Evolutionary conservation across 2,329 filamentous ascomycete genomes (phyloP), one percentile per base, ranked within the genome.

Genomic region (Neophaeococcomyces aloes): DNA sequence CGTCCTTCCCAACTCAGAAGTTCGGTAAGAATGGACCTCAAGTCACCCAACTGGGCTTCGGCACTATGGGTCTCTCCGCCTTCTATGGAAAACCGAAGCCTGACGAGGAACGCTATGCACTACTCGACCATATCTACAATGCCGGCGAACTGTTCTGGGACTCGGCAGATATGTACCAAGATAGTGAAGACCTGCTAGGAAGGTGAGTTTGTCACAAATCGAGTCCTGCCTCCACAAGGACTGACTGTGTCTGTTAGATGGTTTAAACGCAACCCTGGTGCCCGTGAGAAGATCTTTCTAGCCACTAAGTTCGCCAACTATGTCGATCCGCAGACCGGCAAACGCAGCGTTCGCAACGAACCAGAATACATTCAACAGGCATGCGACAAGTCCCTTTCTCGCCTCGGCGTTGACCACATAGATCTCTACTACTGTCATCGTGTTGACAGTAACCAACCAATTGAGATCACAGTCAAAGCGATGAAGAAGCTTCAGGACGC

Each of bases 21-120:
- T 48, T 60, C 7, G 58, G 58, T 46, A 57, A 56, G 44, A 51
- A 57, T 49, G 59, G 59, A 10, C 59, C 59, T 17, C 45, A 57
- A 43, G 55, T 61, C 31, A 51, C 55, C 1, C 54, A 50, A 10
- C 44, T 60, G 4, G 59, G 55, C 34, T 56, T 48, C 31, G 55
- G 55, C 19, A 29, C 38, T 8, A 55, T 56, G 53, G 54, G 56
- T 13, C 51, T 62, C 10, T 53, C 50, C 14, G 54, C 59, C 35
- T 69, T 67, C 55, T 74, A 75, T 49, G 70, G 70, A 38, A 49
- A 53, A 5, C 54, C 61, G 4, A 67, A 67, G 53, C 62, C 68
- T 1, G 70, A 74, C 46, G 56, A 62, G 19, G 69, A 73, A 50
- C 66, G 71, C 17, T 63, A 72, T 43, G 62, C 64, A 7, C 42